These are phyloP conservation scores for Boletus rubescentipes DNA, from an alignment of 768 basidiomycete genomes.

Conservation along the genomic window DNA sequence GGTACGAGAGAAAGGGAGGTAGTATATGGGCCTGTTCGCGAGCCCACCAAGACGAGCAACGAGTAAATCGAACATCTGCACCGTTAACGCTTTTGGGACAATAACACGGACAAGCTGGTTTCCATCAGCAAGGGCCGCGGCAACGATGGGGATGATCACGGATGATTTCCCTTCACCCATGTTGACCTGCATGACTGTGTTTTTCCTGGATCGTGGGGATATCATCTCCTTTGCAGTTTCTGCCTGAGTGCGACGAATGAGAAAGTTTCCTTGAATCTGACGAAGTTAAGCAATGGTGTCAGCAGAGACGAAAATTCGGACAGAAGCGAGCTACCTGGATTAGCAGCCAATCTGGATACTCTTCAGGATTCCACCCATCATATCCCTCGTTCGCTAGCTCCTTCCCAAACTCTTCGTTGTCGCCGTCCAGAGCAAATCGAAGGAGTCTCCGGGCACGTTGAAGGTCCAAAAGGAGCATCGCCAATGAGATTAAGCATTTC, in stretches of 20 bases:
- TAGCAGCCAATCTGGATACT: conserved; percentile 40
- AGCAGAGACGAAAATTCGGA: neutral
- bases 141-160: too few relatives aligned
- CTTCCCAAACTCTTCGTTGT: neutral
- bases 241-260: neutral
- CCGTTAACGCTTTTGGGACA: conserved; percentile 38
- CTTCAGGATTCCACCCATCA: conserved; percentile 10
- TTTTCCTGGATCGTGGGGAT: conserved; percentile 31
- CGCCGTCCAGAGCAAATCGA: neutral
- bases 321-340: conserved; percentile 36
- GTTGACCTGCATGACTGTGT: conserved; percentile 36
- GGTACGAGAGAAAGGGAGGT: conserved; percentile 30
- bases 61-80: conserved; percentile 46
- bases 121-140: too few relatives aligned
- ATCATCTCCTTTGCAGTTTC: conserved; percentile 45
- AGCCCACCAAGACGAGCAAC: conserved; percentile 40
- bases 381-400: neutral
- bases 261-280: conserved; percentile 37
- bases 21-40: conserved; percentile 43
- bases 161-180: too few relatives aligned
- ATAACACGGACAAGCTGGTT: too few relatives aligned
- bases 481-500: conserved; percentile 26
- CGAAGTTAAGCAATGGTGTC: too few relatives aligned
- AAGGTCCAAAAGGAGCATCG: conserved; percentile 22
- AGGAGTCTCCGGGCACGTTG: neutral